Conservation (phyloP, 73 alveolate genomes). For the Paramecium sonneborni region DNA sequence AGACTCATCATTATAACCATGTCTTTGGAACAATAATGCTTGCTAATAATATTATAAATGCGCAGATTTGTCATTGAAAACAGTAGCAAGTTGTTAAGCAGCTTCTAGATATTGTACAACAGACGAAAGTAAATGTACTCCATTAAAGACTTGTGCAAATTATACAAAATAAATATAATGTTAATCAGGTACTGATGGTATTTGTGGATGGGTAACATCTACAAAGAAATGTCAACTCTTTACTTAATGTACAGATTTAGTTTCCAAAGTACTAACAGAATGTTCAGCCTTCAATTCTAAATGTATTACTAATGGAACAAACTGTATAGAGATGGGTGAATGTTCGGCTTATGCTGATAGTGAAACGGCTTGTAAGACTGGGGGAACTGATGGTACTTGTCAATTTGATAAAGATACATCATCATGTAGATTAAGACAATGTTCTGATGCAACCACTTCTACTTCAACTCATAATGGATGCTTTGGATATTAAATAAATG, state of each 20-base stretch:
- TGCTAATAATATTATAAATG: neutral
- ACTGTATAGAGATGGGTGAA: neutral
- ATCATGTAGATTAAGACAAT: neutral
- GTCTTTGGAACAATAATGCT: neutral
- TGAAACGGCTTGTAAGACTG: neutral
- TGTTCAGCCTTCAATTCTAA: neutral
- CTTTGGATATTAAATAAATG: neutral
- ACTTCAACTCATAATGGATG: slow-evolving; percentile 38
- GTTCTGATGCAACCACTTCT: slow-evolving; percentile 28
- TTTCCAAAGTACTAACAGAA: neutral
- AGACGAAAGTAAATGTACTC: slow-evolving; percentile 1
- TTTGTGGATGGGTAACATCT: slow-evolving; percentile 51
- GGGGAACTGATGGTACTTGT: slow-evolving; percentile 49
- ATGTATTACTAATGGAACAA: slow-evolving; percentile 14
- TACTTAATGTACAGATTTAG: neutral
- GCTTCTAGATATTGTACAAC: slow-evolving; percentile 27
- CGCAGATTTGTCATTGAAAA: neutral
- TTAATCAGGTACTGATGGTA: slow-evolving; percentile 16
- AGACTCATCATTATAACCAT: neutral
- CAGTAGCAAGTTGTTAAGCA: neutral
- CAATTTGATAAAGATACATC: neutral
- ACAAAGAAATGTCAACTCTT: slow-evolving; percentile 37
- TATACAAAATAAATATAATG: neutral
- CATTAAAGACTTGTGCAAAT: neutral
- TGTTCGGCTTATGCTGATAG: slow-evolving; percentile 4